Evolutionary conservation across 1,284 basidiomycete genomes (phyloP), one percentile per base, ranked within the genome.

Genomic region (Rhodofomes roseus): DNA sequence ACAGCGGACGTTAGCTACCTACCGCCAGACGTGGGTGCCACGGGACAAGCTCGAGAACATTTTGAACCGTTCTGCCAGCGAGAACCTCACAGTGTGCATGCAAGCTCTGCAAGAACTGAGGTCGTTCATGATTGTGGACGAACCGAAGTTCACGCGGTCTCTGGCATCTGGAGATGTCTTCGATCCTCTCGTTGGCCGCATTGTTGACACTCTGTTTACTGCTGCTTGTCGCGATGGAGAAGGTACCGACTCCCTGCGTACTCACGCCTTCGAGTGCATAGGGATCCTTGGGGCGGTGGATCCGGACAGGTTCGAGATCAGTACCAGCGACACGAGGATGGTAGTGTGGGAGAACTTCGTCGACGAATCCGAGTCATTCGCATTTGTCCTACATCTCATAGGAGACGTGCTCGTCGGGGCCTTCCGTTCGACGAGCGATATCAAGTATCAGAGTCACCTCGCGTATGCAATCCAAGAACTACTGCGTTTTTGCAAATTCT

Each of bases 201-300:
- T 95, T 48, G 77, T 96, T 50, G 81, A 83, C 0, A 82, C 84
- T 1, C 76, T 99, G 5, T 82, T 97, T 56, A 73, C 81, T 14
- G 86, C 90, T 0, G 87, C 90, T 0, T 86, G 86, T 50, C 83
- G 93, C 14, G 93, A 96, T 63, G 87, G 85, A 11, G 91, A 93
- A 55, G 89, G 85, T 6, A 83, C 85, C 2, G 87, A 94, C 58
- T 70, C 81, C 6, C 70, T 95, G 40, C 85, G 85, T 20, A 76
- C 85, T 44, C 73, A 92, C 20, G 88, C 92, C 0, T 95, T 92
- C 68, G 93, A 97, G 69, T 98, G 95, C 71, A 86, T 99, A 55
- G 95, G 96, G 1, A 84, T 93, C n/a, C 75, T 99, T 4, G 97
- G 97, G 6, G 97, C 97, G 1, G 83, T 97, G 20, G 97, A 99